Conservation (phyloP, 495 filamentous ascomycete species). For the Neurospora tetrasperma region DNA sequence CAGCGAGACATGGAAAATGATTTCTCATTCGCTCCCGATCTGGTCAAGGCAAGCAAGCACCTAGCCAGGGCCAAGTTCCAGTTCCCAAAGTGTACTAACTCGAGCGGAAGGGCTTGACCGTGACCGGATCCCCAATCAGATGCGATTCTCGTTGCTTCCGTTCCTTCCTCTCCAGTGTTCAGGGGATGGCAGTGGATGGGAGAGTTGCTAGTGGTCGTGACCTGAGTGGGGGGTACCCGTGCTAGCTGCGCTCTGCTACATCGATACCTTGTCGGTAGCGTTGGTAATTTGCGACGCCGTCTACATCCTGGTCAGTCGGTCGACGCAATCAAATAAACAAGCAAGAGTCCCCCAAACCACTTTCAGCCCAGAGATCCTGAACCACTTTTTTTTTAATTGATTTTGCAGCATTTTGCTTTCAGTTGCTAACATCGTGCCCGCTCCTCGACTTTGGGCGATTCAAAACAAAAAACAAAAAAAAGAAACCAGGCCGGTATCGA, state of each 20-base stretch:
- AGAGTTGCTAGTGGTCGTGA: not conserved
- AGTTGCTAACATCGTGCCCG: not conserved
- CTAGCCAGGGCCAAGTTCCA: not conserved
- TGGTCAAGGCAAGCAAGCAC: not conserved
- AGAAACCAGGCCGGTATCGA: not conserved
- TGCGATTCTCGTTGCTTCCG: not conserved
- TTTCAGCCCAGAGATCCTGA: conserved; percentile 9
- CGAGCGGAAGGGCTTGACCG: not conserved
- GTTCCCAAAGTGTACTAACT: not conserved
- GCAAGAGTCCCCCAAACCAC: conserved; percentile 12
- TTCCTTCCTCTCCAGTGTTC: conserved; percentile 6
- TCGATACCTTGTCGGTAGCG: conserved; percentile 4
- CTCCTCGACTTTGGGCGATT: not conserved
- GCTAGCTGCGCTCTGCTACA: not conserved
- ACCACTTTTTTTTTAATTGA: not conserved
- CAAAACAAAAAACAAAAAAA: not conserved
- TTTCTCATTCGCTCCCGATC: not conserved
- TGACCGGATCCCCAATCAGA: not conserved
- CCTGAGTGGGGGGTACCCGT: not conserved
- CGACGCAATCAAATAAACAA: conserved; percentile 33
- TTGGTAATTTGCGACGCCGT: conserved; percentile 29
- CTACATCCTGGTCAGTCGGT: conserved; percentile 4
- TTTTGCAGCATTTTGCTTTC: not conserved
- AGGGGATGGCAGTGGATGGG: conserved; percentile 14
- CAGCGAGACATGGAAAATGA: not conserved